phyloP scores from a whole-genome alignment of 1,284 basidiomycete genomes.

The Sporisorium exsertum region DNA sequence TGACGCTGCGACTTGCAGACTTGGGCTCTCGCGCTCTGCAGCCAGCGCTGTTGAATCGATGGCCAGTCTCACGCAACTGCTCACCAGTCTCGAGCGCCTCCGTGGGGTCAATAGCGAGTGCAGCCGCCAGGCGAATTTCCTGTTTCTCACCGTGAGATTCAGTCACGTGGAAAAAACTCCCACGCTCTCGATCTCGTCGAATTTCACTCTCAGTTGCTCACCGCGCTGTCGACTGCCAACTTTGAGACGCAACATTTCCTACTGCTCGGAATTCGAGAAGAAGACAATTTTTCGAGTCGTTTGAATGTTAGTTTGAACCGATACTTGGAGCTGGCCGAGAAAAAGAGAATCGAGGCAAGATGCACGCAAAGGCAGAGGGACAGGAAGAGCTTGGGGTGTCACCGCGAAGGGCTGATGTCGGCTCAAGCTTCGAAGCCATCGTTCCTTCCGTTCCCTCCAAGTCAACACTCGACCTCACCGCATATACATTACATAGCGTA shows the following conservation, averaged over 20 bases:
- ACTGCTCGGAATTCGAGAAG: not conserved
- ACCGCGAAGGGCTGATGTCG: slow-evolving; percentile 4
- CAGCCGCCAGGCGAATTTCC: not conserved
- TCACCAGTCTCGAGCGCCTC: slow-evolving; percentile 3
- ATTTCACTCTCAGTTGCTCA: not conserved
- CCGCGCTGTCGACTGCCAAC: not conserved
- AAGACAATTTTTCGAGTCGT: not conserved
- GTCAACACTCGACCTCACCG: slow-evolving; percentile 48
- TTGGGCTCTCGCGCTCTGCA: not conserved
- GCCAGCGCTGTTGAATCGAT: not conserved
- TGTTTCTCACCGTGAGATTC: not conserved
- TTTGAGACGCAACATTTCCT: not conserved
- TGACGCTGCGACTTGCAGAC: not conserved
- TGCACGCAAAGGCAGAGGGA: too few relatives aligned
- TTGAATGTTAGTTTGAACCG: slow-evolving; percentile 31
- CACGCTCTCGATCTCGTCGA: slow-evolving; percentile 10
- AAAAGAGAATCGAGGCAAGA: too few relatives aligned
- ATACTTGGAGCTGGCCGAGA: not conserved
- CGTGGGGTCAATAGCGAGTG: not conserved
- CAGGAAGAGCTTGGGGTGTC: not conserved
- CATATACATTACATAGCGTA: slow-evolving; percentile 50
- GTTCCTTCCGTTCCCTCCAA: slow-evolving; percentile 32
- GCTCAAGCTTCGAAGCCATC: slow-evolving; percentile 4
- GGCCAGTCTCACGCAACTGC: not conserved
- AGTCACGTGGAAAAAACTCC: slow-evolving; percentile 48